phyloP scores from a whole-genome alignment of 768 basidiomycete species.

The Kwoniella dejecticola region DNA sequence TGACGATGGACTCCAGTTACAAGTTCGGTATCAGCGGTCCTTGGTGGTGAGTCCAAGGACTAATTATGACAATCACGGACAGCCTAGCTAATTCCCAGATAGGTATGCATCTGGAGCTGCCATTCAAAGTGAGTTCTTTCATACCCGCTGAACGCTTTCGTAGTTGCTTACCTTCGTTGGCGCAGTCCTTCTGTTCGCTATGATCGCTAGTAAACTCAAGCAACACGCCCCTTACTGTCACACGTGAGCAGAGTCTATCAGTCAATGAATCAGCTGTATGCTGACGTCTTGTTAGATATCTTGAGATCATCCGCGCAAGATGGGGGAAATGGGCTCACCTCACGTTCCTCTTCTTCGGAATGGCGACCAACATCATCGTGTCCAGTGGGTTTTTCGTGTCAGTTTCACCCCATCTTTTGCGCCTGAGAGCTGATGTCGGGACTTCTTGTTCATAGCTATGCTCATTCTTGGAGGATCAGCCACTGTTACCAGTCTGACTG shows the following conservation, averaged over 20 bases:
- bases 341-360: conserved; percentile 85
- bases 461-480: conserved; percentile 64
- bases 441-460: conserved; percentile 46
- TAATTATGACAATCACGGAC: no score
- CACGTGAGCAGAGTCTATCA: conserved; percentile 30
- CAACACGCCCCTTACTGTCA: conserved; percentile 70
- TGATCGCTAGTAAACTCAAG: conserved; percentile 89
- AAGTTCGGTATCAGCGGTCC: conserved; percentile 80
- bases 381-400: conserved; percentile 56
- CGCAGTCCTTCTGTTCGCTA: conserved; percentile 78
- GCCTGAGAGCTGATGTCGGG: not conserved
- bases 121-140: conserved; percentile 60
- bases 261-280: no score
- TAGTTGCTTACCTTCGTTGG: not conserved
- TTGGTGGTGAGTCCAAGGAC: conserved; percentile 56
- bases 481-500: conserved; percentile 82
- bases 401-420: not conserved
- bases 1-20: conserved; percentile 58
- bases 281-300: no score
- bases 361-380: conserved; percentile 90
- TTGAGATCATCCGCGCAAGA: conserved; percentile 72
- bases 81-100: conserved; percentile 6
- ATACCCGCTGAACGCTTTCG: no score
- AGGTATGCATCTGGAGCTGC: conserved; percentile 91
- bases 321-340: conserved; percentile 81